Conservation (phyloP, 2,329 filamentous ascomycete species). For the Phialophora tarda region DNA sequence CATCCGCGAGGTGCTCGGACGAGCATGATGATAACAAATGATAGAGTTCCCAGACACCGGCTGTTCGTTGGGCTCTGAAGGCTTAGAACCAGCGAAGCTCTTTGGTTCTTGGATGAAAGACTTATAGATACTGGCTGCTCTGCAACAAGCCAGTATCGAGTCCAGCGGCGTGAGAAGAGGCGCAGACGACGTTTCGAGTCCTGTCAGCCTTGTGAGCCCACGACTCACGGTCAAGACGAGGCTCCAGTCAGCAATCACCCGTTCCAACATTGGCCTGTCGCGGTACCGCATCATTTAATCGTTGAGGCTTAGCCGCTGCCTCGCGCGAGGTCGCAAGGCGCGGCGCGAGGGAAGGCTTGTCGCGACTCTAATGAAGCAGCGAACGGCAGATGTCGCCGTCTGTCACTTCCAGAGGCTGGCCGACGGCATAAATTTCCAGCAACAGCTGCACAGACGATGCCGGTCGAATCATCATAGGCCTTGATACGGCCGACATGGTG, state of each 20-base stretch:
- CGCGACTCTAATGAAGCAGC: neutral
- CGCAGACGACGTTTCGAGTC: neutral
- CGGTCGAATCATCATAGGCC: neutral
- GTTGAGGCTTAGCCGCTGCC: neutral
- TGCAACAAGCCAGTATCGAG: neutral
- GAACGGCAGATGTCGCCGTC: neutral
- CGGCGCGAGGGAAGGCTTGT: neutral
- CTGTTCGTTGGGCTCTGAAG: constrained; percentile 1
- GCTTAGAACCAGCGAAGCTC: constrained; percentile 5
- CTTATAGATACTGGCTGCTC: constrained; percentile 10
- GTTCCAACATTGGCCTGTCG: neutral
- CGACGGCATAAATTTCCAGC: neutral
- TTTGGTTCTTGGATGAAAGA: constrained; percentile 6
- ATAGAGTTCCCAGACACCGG: neutral
- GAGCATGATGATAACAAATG: constrained; percentile 7
- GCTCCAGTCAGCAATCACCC: neutral
- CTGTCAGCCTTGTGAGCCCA: neutral
- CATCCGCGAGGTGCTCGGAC: neutral
- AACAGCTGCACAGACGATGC: neutral
- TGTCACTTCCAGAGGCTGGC: neutral
- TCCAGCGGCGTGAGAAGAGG: neutral
- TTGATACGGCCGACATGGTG: neutral
- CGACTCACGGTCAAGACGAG: neutral
- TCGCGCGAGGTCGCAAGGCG: neutral
- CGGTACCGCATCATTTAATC: neutral